Percentiles rank a stretch among this genome's conserved stretches.
Conservation (phyloP, 2,329 filamentous ascomycete genomes). For the Aspergillus viridinutans region DNA sequence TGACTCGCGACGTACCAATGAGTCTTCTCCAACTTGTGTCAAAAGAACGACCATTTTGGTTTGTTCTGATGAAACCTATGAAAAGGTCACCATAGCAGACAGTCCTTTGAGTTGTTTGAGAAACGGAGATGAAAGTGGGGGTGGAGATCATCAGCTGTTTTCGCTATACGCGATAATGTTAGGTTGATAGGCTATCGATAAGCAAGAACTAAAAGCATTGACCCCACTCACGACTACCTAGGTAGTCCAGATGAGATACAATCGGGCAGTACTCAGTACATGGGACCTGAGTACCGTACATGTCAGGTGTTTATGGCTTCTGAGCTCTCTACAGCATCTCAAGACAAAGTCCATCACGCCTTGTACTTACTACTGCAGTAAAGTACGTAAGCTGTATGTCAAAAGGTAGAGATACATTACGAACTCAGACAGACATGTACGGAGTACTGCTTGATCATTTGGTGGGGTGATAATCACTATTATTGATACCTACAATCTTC, state of each 20-base stretch:
- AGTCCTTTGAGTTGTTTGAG: not conserved
- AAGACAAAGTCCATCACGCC: not conserved
- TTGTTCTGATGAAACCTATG: not conserved
- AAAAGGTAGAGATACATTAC: not conserved
- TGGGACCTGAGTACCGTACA: not conserved
- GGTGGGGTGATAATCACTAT: not conserved
- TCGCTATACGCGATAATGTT: conserved; percentile 1
- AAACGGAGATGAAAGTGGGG: not conserved
- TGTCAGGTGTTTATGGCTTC: not conserved
- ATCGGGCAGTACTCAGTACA: not conserved
- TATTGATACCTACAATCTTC: not conserved
- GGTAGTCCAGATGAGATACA: not conserved
- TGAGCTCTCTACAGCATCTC: not conserved
- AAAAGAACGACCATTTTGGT: not conserved
- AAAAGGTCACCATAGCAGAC: not conserved
- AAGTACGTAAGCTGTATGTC: not conserved
- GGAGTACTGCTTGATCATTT: not conserved
- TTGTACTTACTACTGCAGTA: not conserved
- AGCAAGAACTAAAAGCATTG: conserved; percentile 2
- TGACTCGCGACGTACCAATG: not conserved
- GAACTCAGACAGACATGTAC: not conserved
- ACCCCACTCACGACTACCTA: not conserved
- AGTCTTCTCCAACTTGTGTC: not conserved
- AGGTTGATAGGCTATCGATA: conserved; percentile 14
- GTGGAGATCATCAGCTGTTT: not conserved